Evolutionary conservation across 495 filamentous ascomycete species (phyloP), one percentile per base, ranked within the genome.

Genomic region (Mytilinidion resinicola): DNA sequence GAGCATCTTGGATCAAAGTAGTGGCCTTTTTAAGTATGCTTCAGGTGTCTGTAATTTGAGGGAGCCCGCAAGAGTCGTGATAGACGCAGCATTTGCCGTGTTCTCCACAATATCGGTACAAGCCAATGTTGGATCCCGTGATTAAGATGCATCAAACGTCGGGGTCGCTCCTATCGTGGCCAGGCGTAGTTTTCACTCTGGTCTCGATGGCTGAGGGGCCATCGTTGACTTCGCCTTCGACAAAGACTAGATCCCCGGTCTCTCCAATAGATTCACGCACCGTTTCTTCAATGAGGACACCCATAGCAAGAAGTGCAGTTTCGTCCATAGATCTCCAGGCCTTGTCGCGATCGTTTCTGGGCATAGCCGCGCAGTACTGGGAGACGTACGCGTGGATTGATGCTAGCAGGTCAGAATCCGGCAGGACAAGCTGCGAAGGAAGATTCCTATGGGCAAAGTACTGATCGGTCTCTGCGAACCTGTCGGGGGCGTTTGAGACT

Each of bases 251-350:
- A 70, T 93, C 85, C 4, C 89, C 91, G 1, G 77, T 86, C 35
- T 79, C 75, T 1, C 88, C 90, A 11, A 95, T 72, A 0, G 72
- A 72, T 43, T 85, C 80, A 15, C 75, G 76, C 4, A 79, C 74
- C 53, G 85, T 77, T 68, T 96, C 91, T 72, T 96, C 91, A 36
- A 95, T 70, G 54, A 96, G 64, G 21, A 96, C 82, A 0, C 90
- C 91, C 70, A 95, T 73, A 0, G 87, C 87, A 56, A 96, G 74
- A 52, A 96, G 69, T 1, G 90, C 89, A 9, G 88, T 92, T 72
- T 90, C 91, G 66, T 96, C 88, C 82, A 96, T 80, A 60, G 82
- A 89, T 30, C 78, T 73, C 68, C 83, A 82, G 53, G 84, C 79
- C 42, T 78, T 51, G 9, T 39, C 62, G 5, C 51, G 46, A n/a